Evolutionary conservation across 768 basidiomycete genomes (phyloP), one percentile per base, ranked within the genome.

Genomic region (Pholiota molesta): DNA sequence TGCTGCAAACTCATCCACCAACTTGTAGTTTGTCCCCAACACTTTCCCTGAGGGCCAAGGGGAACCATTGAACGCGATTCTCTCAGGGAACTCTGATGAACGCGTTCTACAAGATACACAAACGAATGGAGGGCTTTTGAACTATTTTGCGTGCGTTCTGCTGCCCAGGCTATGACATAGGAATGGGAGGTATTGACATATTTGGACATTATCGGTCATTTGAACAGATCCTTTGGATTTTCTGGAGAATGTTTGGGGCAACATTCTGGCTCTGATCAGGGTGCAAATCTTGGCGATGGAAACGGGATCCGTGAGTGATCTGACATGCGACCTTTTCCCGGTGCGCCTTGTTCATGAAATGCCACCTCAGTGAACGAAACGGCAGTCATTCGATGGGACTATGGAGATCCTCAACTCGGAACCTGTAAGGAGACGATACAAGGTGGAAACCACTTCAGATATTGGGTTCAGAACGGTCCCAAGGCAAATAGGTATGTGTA

Each of bases 371-470:
- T 81, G 62, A 92, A 94, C 72, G 88, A 97, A 72, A 90, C 90
- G 0, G 86, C 87, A 8, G 90, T 89, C n/a, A 86, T 96, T 26
- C 83, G 95, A 37, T 95, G 86, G 84, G 84, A 95, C 70, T 98
- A 92, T 72, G 87, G 86, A 8, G 87, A 97, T 67, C 84, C 87
- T 0, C 77, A 86, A 55, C 73, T 95, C n/a, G 95, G 95, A 0
- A 85, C 94, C 1, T 97, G 95, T 74, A 77, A 83, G 66, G 95
- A 97, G 74, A 91, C 92, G 2, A 82, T 96, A 44, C 71, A 91
- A 66, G 95, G 95, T 1, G 95, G 95, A 6, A 84, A 91, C 69
- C 95, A 97, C 71, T 86, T 95, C 71, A 85, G 95, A 42, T 96
- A 95, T 73, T 96, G 94, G 94, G 74, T 81, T 5, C 95, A 96